Evolutionary conservation across 805 yeast species (phyloP).

Genomic region (Saccharomycopsis sp.): DNA sequence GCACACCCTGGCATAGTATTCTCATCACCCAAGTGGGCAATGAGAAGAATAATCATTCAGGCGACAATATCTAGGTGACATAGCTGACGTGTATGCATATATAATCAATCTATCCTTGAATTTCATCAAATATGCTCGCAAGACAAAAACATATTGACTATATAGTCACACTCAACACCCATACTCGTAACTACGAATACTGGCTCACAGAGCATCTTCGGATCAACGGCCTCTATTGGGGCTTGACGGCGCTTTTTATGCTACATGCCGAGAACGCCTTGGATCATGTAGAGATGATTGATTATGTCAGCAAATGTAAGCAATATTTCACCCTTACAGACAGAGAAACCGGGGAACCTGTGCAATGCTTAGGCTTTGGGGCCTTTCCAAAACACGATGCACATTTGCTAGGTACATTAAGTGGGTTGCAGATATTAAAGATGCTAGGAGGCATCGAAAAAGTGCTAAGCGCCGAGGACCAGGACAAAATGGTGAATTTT

Average conservation of each 20-base stretch:
- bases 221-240: conserved; percentile 94
- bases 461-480: conserved; percentile 29
- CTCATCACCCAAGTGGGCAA: too few species aligned
- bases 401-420: conserved; percentile 76
- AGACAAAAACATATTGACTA: conserved; percentile 54
- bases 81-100: too few species aligned
- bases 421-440: conserved; percentile 75
- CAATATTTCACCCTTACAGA: conserved; percentile 21
- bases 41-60: too few species aligned
- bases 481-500: conserved; percentile 33
- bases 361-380: conserved; percentile 56
- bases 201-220: conserved; percentile 89
- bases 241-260: conserved; percentile 65
- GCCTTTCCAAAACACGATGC: conserved; percentile 88
- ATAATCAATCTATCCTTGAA: too few species aligned
- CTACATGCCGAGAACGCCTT: conserved; percentile 52
- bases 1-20: background rate
- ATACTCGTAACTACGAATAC: conserved; percentile 60
- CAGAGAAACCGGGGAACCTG: background rate
- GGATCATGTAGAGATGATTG: conserved; percentile 52
- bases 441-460: conserved; percentile 54
- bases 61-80: too few species aligned
- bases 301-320: conserved; percentile 67
- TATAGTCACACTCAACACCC: conserved; percentile 46
- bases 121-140: too few species aligned